phyloP scores from a whole-genome alignment of 2,329 filamentous ascomycete species.

The Aspergillus terreus region DNA sequence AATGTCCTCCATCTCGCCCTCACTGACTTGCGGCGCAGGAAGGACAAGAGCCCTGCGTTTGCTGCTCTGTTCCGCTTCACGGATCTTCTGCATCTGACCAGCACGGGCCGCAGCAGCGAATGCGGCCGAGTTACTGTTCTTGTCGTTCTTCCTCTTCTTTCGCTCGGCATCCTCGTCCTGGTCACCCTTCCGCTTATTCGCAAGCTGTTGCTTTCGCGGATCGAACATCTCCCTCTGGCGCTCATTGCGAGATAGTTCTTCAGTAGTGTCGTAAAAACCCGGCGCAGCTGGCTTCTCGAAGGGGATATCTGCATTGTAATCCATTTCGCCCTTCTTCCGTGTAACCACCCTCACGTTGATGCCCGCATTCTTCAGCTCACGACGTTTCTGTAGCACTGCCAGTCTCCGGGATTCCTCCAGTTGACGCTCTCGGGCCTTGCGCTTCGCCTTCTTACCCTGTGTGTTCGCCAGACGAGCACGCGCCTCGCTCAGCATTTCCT shows the following conservation, averaged over 20 bases:
- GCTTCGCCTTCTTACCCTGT: slow-evolving; percentile 97
- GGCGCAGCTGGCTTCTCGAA: slow-evolving; percentile 88
- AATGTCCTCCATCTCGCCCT: slow-evolving; percentile 91
- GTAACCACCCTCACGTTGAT: slow-evolving; percentile 97
- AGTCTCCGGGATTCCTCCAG: slow-evolving; percentile 89
- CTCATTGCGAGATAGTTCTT: slow-evolving; percentile 79
- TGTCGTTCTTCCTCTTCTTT: slow-evolving; percentile 86
- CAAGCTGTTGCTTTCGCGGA: slow-evolving; percentile 85
- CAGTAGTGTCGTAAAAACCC: slow-evolving; percentile 89
- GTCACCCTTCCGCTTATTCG: slow-evolving; percentile 90
- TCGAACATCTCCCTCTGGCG: slow-evolving; percentile 80
- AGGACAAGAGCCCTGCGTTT: slow-evolving; percentile 81
- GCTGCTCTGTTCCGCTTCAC: slow-evolving; percentile 95
- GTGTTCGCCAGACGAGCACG: slow-evolving; percentile 95
- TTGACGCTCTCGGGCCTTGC: slow-evolving; percentile 92
- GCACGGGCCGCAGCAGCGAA: slow-evolving; percentile 88
- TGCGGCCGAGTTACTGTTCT: slow-evolving; percentile 71
- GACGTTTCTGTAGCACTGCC: slow-evolving; percentile 86
- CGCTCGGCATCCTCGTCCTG: slow-evolving; percentile 73
- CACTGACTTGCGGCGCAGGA: slow-evolving; percentile 85
- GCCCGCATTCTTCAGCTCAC: slow-evolving; percentile 93
- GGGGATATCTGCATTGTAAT: slow-evolving; percentile 98
- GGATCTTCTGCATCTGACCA: slow-evolving; percentile 87
- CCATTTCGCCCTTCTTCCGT: slow-evolving; percentile 94
- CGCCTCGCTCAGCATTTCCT: slow-evolving; percentile 98